Conservation (phyloP, 768 basidiomycete genomes). For the Hypsizygus marmoreus region DNA sequence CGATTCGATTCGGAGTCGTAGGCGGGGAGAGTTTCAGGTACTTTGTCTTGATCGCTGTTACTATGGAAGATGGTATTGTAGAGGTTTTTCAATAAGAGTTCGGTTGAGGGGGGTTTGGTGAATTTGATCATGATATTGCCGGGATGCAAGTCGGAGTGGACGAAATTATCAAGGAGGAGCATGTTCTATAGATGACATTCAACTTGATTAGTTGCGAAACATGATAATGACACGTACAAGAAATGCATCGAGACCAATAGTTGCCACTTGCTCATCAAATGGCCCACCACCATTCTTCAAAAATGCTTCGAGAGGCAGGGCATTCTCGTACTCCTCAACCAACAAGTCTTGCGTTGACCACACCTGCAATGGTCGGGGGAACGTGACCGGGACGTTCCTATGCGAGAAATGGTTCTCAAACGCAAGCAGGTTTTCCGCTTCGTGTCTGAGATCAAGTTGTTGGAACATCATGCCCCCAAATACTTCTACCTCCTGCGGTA, state of each 20-base stretch:
- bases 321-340: conserved; percentile 93
- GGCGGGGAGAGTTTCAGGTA: conserved; percentile 29
- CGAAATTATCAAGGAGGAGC: conserved; percentile 97
- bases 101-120: conserved; percentile 77
- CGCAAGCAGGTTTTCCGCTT: conserved; percentile 81
- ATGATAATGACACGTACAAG: conserved; percentile 55
- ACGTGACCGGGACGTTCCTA: conserved; percentile 80
- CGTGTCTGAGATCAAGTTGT: conserved; percentile 88
- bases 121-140: conserved; percentile 99
- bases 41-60: conserved; percentile 23
- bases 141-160: conserved; percentile 88
- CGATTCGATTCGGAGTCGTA: conserved; percentile 54
- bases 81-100: conserved; percentile 61
- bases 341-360: conserved; percentile 85
- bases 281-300: conserved; percentile 90
- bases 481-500: conserved; percentile 92
- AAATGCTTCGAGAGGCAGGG: conserved; percentile 85
- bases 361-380: conserved; percentile 82
- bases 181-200: conserved; percentile 68
- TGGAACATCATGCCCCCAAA: conserved; percentile 97
- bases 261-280: conserved; percentile 87
- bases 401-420: conserved; percentile 88
- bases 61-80: conserved; percentile 53
- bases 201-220: neutral
- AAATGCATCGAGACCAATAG: conserved; percentile 93